Percentiles rank a stretch among this genome's conserved stretches.
Evolutionary conservation across 2,329 filamentous ascomycete genomes (phyloP).

Genomic region (Hypoxylon sp.): DNA sequence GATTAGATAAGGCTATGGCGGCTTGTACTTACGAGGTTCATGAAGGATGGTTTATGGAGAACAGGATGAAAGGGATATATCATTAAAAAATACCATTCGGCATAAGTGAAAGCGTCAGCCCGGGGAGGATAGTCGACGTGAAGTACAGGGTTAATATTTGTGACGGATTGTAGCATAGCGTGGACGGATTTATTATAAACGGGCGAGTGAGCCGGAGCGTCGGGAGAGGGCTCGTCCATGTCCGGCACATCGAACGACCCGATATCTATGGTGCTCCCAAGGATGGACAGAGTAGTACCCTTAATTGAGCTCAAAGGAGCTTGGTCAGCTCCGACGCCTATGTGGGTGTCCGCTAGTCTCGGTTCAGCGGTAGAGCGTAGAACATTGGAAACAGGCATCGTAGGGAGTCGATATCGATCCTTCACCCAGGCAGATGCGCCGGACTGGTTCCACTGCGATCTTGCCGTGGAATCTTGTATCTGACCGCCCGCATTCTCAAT

Average conservation of each 20-base stretch:
- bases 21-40: constrained; percentile 70
- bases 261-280: constrained; percentile 85
- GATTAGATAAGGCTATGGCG: neutral
- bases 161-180: constrained; percentile 76
- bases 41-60: constrained; percentile 82
- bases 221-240: constrained; percentile 71
- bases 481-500: constrained; percentile 51
- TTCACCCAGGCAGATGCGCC: constrained; percentile 56
- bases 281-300: constrained; percentile 81
- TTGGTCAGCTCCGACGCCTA: constrained; percentile 75
- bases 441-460: constrained; percentile 57
- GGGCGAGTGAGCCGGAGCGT: constrained; percentile 58
- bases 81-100: constrained; percentile 81
- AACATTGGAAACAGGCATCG: constrained; percentile 47
- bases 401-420: constrained; percentile 47
- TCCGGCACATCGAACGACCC: constrained; percentile 78
- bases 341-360: constrained; percentile 72
- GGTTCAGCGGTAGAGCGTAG: constrained; percentile 55
- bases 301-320: constrained; percentile 79
- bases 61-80: constrained; percentile 80
- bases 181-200: constrained; percentile 80
- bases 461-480: constrained; percentile 48
- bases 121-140: constrained; percentile 74
- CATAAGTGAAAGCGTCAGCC: constrained; percentile 76
- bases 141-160: constrained; percentile 71